phyloP scores from a whole-genome alignment of 1,284 basidiomycete genomes.

The Marasmius oreades region DNA sequence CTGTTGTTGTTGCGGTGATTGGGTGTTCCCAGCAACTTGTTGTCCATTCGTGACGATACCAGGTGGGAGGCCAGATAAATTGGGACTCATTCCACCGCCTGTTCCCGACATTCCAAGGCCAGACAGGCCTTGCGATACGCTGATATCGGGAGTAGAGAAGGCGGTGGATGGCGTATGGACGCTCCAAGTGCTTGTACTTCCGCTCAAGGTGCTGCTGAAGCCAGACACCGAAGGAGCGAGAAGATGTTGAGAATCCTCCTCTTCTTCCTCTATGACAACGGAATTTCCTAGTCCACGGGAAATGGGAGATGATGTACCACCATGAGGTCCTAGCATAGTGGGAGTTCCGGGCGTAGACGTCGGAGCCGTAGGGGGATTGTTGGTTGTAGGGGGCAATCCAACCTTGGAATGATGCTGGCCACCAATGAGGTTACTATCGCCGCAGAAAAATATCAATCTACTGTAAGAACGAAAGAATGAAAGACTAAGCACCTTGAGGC shows the following conservation, averaged over 20 bases:
- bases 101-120: conserved; percentile 21
- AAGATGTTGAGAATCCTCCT: conserved; percentile 62
- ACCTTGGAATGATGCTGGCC: conserved; percentile 1
- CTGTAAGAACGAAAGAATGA: not conserved
- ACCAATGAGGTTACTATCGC: not conserved
- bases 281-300: conserved; percentile 56
- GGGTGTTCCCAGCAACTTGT: not conserved
- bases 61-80: not conserved
- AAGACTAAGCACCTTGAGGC: not conserved
- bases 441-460: not conserved
- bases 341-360: conserved; percentile 7
- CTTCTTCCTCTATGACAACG: conserved; percentile 70
- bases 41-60: not conserved
- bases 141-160: conserved; percentile 62
- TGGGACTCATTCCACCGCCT: conserved; percentile 21
- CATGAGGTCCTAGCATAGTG: not conserved
- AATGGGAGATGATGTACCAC: conserved; percentile 24
- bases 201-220: not conserved
- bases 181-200: not conserved
- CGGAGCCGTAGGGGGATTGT: not conserved
- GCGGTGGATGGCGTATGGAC: conserved; percentile 32
- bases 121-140: conserved; percentile 11
- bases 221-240: conserved; percentile 30
- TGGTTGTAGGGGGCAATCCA: not conserved
- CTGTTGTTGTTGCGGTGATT: not conserved